Percentiles rank a stretch among this genome's conserved stretches.
Evolutionary conservation across 805 yeast species (phyloP).

Genomic region (Candida gorgasii): DNA sequence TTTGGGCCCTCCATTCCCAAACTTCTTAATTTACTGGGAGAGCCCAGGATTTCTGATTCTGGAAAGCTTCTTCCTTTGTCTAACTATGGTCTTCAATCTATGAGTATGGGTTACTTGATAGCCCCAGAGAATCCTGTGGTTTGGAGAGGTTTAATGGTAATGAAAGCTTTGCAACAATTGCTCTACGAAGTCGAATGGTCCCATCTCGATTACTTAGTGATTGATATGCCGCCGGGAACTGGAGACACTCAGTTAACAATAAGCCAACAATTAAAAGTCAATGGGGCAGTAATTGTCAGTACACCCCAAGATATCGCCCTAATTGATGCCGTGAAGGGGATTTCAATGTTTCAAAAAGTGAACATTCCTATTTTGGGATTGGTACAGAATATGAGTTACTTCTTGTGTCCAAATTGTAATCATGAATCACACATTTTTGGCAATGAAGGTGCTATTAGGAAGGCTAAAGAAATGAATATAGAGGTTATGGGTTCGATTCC

Average conservation of each 20-base stretch:
- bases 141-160: constrained; percentile 87
- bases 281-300: constrained; percentile 79
- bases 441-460: constrained; percentile 54
- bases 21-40: constrained; percentile 66
- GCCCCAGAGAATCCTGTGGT: constrained; percentile 68
- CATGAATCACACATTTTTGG: constrained; percentile 80
- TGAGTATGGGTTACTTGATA: constrained; percentile 88
- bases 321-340: constrained; percentile 77
- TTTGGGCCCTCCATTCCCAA: constrained; percentile 86
- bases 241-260: constrained; percentile 84
- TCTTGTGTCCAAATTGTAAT: constrained; percentile 70
- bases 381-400: constrained; percentile 82
- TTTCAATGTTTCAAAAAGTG: constrained; percentile 73
- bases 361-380: constrained; percentile 72
- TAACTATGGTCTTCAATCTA: constrained; percentile 76
- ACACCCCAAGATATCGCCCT: constrained; percentile 88
- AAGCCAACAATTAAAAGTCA: constrained; percentile 73
- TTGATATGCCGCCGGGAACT: constrained; percentile 92
- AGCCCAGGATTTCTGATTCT: constrained; percentile 54
- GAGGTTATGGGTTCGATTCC: constrained; percentile 69
- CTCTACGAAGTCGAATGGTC: constrained; percentile 80
- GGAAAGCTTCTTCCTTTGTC: constrained; percentile 66
- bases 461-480: constrained; percentile 49
- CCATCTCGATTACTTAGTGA: constrained; percentile 61
- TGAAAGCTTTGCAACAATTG: constrained; percentile 84